phyloP scores from a whole-genome alignment of 257 asterid genomes.

The Nicotiana otophora region DNA sequence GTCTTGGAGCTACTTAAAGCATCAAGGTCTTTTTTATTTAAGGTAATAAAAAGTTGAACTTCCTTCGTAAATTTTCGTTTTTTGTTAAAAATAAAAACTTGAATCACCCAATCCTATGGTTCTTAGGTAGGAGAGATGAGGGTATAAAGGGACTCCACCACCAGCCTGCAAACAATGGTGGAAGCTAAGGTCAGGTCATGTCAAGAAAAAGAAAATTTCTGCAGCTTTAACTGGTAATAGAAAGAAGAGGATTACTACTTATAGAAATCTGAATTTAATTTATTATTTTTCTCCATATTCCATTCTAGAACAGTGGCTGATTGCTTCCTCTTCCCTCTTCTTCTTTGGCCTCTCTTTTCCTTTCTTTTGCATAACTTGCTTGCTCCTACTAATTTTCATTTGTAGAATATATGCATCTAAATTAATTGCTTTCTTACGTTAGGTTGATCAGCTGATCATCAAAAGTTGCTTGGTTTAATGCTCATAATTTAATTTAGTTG shows the following conservation, averaged over 20 bases:
- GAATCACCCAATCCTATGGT: not conserved
- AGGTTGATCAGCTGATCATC: not conserved
- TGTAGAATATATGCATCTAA: not conserved
- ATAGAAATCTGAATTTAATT: constrained; percentile 9
- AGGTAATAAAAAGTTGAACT: constrained; percentile 26
- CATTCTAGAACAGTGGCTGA: not conserved
- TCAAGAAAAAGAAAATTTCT: constrained; percentile 4
- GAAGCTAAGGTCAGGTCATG: constrained; percentile 16
- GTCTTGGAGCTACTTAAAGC: constrained; percentile 18
- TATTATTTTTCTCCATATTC: not conserved
- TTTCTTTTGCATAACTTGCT: not conserved
- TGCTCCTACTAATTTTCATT: not conserved
- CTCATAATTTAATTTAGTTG: not conserved
- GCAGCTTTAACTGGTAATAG: constrained; percentile 14
- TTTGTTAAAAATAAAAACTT: not conserved
- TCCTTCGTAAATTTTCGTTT: not conserved
- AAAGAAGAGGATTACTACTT: constrained; percentile 9
- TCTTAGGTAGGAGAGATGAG: not conserved
- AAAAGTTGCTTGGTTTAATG: not conserved
- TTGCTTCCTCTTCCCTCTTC: not conserved
- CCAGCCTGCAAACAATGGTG: constrained; percentile 10
- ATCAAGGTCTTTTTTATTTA: constrained; percentile 29
- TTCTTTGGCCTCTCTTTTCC: not conserved
- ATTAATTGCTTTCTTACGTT: not conserved
- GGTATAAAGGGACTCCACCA: constrained; percentile 25